A percentile compares a stretch with the other conserved stretches of the same genome.
Evolutionary conservation across 768 basidiomycete species (phyloP).

Genomic region (Pisolithus sp.): DNA sequence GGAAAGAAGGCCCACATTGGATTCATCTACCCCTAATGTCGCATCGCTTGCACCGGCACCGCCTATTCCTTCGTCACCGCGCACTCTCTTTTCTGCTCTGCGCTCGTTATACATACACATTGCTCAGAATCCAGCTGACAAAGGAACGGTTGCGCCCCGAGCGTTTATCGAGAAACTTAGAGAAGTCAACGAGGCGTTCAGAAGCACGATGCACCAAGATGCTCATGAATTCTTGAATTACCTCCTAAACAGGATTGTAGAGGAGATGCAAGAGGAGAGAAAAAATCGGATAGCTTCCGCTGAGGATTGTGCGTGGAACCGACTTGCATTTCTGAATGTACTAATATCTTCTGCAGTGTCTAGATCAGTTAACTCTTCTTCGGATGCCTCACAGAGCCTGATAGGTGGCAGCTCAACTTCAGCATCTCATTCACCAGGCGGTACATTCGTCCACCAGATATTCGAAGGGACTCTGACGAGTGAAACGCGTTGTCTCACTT

Average conservation of each 20-base stretch:
- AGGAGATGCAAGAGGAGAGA: conserved; percentile 79
- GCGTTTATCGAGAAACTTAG: conserved; percentile 93
- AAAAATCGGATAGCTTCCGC: conserved; percentile 39
- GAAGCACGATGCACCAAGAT: conserved; percentile 92
- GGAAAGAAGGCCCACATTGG: conserved; percentile 44
- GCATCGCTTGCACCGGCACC: conserved; percentile 28
- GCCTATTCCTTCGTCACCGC: conserved; percentile 52
- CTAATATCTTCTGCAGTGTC: conserved; percentile 40
- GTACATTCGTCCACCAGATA: conserved; percentile 83
- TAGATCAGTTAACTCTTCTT: conserved; percentile 51
- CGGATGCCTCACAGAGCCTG: conserved; percentile 35
- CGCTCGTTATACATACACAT: conserved; percentile 87
- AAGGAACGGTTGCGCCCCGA: conserved; percentile 83
- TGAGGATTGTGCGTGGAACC: conserved; percentile 58
- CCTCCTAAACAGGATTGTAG: conserved; percentile 86
- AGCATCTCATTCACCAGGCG: conserved; percentile 39
- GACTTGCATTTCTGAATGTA: background rate
- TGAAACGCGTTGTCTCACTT: conserved; percentile 95
- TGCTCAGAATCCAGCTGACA: conserved; percentile 67
- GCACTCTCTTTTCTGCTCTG: conserved; percentile 85
- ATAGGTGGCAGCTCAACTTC: conserved; percentile 42
- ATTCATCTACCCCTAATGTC: conserved; percentile 23
- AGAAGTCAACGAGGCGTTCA: conserved; percentile 86
- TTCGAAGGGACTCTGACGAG: conserved; percentile 94
- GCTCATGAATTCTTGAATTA: conserved; percentile 98